phyloP scores from a whole-genome alignment of 169 alveolate genomes.

The Cryptosporidium sp. region DNA sequence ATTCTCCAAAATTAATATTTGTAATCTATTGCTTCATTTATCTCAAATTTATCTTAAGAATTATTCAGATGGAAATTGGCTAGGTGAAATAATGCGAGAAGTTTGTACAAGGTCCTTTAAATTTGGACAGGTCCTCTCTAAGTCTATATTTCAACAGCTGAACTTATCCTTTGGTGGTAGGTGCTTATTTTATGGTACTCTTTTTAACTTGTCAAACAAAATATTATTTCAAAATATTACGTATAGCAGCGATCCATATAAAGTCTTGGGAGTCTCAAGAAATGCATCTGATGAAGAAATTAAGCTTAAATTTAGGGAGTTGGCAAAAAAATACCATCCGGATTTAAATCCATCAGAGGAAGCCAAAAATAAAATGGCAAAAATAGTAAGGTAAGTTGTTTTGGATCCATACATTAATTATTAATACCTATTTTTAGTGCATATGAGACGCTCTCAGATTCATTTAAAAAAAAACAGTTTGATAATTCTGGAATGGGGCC shows the following conservation, averaged over 20 bases:
- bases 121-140: constrained; percentile 5
- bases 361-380: constrained; percentile 94
- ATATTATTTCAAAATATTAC: constrained; percentile 17
- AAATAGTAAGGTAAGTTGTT: constrained; percentile 87
- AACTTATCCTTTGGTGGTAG: neutral
- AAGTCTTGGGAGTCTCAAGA: constrained; percentile 89
- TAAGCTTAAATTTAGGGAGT: constrained; percentile 89
- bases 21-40: neutral
- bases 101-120: neutral
- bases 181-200: neutral
- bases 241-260: constrained; percentile 82
- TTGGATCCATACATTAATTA: neutral
- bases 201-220: neutral
- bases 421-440: constrained; percentile 85
- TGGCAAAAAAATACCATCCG: constrained; percentile 94
- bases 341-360: constrained; percentile 93
- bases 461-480: constrained; percentile 88
- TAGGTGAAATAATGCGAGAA: neutral
- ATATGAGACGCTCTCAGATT: constrained; percentile 93
- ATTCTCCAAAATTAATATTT: neutral
- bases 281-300: constrained; percentile 90
- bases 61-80: neutral
- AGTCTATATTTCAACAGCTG: neutral
- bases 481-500: constrained; percentile 91
- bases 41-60: neutral